Evolutionary conservation across 1,284 basidiomycete species (phyloP).

Genomic region (Fistulinella cinereoalba): DNA sequence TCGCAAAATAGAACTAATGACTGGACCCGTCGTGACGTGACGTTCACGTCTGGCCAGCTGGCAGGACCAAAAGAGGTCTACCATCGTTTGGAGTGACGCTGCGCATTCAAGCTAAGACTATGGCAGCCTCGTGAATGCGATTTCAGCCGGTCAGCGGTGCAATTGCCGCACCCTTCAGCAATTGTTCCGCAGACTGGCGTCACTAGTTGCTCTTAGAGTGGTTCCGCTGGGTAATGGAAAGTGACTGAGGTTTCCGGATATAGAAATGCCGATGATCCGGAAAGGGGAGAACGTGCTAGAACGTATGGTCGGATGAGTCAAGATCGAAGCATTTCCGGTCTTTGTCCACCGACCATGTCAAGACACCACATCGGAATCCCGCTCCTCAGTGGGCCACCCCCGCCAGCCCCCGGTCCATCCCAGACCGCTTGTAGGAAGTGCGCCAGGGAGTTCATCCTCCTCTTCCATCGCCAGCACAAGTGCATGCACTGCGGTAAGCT

Average conservation of each 20-base stretch:
- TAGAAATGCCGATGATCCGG: not conserved
- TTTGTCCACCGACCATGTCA: conserved; percentile 15
- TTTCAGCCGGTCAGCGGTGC: no score
- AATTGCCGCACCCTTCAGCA: no score
- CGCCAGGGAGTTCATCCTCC: conserved; percentile 67
- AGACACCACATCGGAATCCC: conserved; percentile 49
- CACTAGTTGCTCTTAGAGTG: no score
- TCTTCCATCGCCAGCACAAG: conserved; percentile 59
- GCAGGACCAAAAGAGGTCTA: no score
- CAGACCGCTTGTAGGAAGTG: conserved; percentile 65
- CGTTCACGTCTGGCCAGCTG: no score
- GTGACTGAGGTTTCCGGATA: not conserved
- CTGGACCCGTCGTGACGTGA: no score
- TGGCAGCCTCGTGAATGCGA: no score
- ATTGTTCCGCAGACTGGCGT: no score
- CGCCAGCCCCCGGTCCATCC: conserved; percentile 34
- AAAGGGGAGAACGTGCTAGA: conserved; percentile 13
- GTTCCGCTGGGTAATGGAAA: no score
- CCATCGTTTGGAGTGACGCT: no score
- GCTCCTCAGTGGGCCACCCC: conserved; percentile 64
- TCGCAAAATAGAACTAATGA: no score
- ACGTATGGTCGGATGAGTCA: conserved; percentile 4
- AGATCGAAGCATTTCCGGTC: not conserved
- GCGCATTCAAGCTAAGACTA: no score
- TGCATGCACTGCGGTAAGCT: conserved; percentile 75